Evolutionary conservation across 768 basidiomycete species (phyloP), one percentile per base, ranked within the genome.

Genomic region (Serendipita sp.): DNA sequence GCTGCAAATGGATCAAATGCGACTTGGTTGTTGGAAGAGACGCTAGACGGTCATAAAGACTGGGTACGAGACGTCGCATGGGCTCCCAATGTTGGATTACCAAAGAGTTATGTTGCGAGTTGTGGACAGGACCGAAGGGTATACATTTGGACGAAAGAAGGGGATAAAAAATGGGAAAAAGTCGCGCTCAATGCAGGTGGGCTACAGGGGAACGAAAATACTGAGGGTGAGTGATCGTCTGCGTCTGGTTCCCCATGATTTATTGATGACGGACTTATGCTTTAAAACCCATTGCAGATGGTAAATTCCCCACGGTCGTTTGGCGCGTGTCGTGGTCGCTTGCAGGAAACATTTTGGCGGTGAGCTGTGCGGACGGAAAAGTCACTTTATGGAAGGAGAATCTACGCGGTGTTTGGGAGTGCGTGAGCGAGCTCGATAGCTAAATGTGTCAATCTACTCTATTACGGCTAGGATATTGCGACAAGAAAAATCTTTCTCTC

Each of bases 31-130:
- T 90, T 91, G 69, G 94, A 93, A 72, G 93, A 95, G 69, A 83
- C 80, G 0, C 81, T 99, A 27, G 88, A 91, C 60, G 93, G 91
- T 0, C 95, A 99, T 73, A 82, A 87, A 0, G 95, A 99, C 73
- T 99, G 95, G 95, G 94, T 99, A 23, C 81, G 95, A 53, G 95
- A 98, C 72, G 94, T 97, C n/a, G 91, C 95, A 0, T 98, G 94
- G 93, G 94, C 94, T 0, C 95, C 96, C 0, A 96, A 91, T 68
- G 94, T 97, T 67, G 96, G 96, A 0, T 79, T 98, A 15, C 91
- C 95, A 0, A 81, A 92, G 66, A 88, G 86, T 71, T 97, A 97
- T 74, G 91, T 99, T 66, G 96, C 96, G 3, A 94, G 29, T 2
- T 34, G 13, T 16, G 18, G 11, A 18, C 58, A 83, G 78, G 91